Evolutionary conservation across 305 asterid genomes (phyloP).

Genomic region (Solanum chacoense): DNA sequence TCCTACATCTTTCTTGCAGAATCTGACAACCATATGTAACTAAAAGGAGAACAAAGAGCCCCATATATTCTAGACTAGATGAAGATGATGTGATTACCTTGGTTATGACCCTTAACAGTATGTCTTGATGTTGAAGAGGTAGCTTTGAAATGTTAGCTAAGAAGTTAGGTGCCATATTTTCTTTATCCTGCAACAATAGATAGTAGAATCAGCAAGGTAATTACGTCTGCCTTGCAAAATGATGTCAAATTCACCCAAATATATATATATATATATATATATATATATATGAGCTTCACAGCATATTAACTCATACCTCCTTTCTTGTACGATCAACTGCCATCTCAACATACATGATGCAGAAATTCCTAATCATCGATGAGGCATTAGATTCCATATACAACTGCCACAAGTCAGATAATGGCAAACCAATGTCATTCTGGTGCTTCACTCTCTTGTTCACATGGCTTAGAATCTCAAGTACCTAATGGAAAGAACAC

Average conservation of each 20-base stretch:
- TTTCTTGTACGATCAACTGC: conserved; percentile 63
- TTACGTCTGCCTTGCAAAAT: neutral
- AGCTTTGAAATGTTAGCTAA: conserved; percentile 58
- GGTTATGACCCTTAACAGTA: conserved; percentile 59
- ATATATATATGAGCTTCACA: neutral
- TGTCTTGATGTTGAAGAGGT: conserved; percentile 83
- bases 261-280: too few relatives aligned
- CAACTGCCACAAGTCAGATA: conserved; percentile 66
- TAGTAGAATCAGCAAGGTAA: neutral
- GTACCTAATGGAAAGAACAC: conserved; percentile 42
- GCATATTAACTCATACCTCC: conserved; percentile 41
- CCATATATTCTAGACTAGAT: neutral
- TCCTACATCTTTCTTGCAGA: neutral
- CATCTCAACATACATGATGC: conserved; percentile 87
- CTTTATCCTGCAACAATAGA: conserved; percentile 49
- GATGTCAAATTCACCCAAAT: neutral
- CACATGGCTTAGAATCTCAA: conserved; percentile 84
- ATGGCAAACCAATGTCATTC: conserved; percentile 56
- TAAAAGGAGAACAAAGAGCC: neutral
- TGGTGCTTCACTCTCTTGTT: conserved; percentile 93
- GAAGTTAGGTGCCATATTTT: conserved; percentile 51
- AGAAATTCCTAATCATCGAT: conserved; percentile 83
- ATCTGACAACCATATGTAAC: neutral
- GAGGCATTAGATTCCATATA: conserved; percentile 61
- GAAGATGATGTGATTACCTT: conserved; percentile 39